Evolutionary conservation across 345 rosid genomes (phyloP).

Genomic region (Corchorus capsularis): DNA sequence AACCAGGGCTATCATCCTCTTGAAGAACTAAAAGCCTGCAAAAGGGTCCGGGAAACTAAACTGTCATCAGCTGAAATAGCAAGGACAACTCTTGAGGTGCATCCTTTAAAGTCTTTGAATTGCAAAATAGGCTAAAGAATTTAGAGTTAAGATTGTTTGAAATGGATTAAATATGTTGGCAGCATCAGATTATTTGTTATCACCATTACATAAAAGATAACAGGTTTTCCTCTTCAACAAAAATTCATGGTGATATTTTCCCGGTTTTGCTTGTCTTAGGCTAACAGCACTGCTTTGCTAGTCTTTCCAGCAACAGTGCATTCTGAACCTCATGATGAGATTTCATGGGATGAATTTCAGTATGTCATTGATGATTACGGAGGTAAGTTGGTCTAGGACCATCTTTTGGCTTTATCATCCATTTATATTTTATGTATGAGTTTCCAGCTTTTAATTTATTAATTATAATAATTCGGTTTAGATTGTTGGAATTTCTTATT

Average conservation of each 20-base stretch:
- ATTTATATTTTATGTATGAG: background rate
- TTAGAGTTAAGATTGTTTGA: background rate
- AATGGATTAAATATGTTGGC: slow-evolving; percentile 4
- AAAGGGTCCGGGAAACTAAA: slow-evolving; percentile 63
- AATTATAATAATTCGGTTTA: background rate
- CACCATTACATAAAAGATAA: background rate
- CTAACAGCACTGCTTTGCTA: slow-evolving; percentile 67
- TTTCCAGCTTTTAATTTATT: background rate
- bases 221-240: slow-evolving; percentile 4
- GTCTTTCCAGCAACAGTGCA: slow-evolving; percentile 87
- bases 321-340: slow-evolving; percentile 81
- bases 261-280: slow-evolving; percentile 48
- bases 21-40: slow-evolving; percentile 69
- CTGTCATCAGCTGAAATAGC: slow-evolving; percentile 80
- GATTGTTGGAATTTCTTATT: background rate
- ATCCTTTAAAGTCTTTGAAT: slow-evolving; percentile 19
- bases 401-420: background rate
- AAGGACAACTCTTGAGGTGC: slow-evolving; percentile 85
- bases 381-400: slow-evolving; percentile 44
- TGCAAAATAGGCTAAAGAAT: slow-evolving; percentile 4
- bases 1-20: slow-evolving; percentile 83
- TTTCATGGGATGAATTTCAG: slow-evolving; percentile 80
- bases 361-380: slow-evolving; percentile 92
- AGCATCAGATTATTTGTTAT: slow-evolving; percentile 8
- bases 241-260: slow-evolving; percentile 20